Evolutionary conservation across 352 stramenopile species (phyloP).

Genomic region (Pythium sukuiense): DNA sequence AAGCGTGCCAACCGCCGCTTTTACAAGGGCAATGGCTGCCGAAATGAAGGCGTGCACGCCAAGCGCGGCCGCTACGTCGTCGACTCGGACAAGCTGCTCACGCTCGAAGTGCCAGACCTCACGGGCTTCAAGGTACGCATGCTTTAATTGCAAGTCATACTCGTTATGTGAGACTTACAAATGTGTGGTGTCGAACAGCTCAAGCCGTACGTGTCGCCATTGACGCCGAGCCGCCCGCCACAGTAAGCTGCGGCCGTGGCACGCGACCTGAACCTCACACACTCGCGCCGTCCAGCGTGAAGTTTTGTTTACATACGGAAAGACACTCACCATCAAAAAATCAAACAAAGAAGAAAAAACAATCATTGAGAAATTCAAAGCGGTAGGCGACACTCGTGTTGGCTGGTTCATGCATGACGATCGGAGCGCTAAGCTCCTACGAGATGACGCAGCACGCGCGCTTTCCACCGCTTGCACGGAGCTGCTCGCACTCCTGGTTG

Average conservation of each 20-base stretch:
- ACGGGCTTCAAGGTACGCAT: constrained; percentile 85
- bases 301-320: constrained; percentile 19
- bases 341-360: constrained; percentile 9
- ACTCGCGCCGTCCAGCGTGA: constrained; percentile 6
- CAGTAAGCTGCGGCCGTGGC: constrained; percentile 22
- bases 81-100: constrained; percentile 89
- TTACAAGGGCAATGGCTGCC: constrained; percentile 95
- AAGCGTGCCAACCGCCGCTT: constrained; percentile 94
- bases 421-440: constrained; percentile 27
- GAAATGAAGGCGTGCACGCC: constrained; percentile 90
- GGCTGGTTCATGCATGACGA: not conserved
- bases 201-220: constrained; percentile 82
- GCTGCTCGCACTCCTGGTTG: constrained; percentile 74
- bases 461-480: constrained; percentile 46
- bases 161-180: not conserved
- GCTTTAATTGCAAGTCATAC: not conserved
- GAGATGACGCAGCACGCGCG: constrained; percentile 68
- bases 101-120: constrained; percentile 93
- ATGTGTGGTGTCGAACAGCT: constrained; percentile 39
- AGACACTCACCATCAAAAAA: not conserved
- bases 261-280: constrained; percentile 2
- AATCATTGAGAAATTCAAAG: constrained; percentile 9
- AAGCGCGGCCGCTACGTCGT: constrained; percentile 93
- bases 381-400: not conserved
- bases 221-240: constrained; percentile 62